Evolutionary conservation across 148 eudicot genomes (phyloP), one percentile per base, ranked within the genome.

Genomic region (Cornus kousa): DNA sequence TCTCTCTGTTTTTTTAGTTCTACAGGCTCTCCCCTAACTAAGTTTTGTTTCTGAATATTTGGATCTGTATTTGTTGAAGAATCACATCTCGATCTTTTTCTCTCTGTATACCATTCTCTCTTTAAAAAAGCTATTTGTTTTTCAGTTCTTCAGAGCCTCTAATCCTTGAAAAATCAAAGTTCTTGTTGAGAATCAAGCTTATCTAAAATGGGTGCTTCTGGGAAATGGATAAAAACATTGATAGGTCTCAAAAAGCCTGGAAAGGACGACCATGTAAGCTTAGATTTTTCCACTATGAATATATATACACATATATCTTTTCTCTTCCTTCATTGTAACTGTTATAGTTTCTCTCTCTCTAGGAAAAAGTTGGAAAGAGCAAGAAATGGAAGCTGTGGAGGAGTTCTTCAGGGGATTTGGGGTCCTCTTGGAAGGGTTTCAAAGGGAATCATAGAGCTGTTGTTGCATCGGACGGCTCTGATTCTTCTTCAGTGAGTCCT

Each of bases 191-290:
- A 62, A 62, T 62, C 24, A 75, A 62, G 73, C 46, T 76, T 43
- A 10, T 43, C 64, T 14, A 48, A 68, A 70, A 85, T 85, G 87
- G 87, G 85, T 74, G 79, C 81, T 82, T 82, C 87, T 9, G 85
- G 87, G 9, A 85, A 82, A 74, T 85, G 87, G 87, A 74, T 85
- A 23, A 85, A 82, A 77, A 64, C 87, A 8, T 65, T 85, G 71
- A 82, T 85, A 68, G 83, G 86, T 20, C 53, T 76, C n/a, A 85
- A 85, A 75, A 85, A 85, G 50, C 37, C 76, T 5, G 83, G 79
- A 48, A 82, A 82, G 72, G 83, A 82, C 9, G 85, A 76, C 39
- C 78, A 59, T 77, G 87, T 82, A 81, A 85, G 83, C 68, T 33
- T n/a, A 19, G 8, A 62, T 62, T 62, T 62, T 62, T 16, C 48